phyloP scores from a whole-genome alignment of 148 eudicot genomes.

The Chenopodium album region DNA sequence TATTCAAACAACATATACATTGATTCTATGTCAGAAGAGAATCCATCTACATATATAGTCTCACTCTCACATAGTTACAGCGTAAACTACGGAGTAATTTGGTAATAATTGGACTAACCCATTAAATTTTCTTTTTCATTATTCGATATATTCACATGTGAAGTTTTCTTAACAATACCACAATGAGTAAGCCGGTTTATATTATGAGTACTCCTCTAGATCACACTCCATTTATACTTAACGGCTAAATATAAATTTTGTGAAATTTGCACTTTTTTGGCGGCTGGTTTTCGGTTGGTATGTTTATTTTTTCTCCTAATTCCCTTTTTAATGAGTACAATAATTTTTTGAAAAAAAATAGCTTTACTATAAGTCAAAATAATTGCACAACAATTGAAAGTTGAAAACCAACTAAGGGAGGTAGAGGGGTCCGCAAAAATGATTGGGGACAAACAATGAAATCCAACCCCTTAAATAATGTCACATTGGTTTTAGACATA shows the following conservation, averaged over 20 bases:
- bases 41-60: too few relatives aligned
- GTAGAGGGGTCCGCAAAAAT: constrained; percentile 17
- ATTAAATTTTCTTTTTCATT: too few relatives aligned
- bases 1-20: too few relatives aligned
- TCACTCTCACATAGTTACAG: too few relatives aligned
- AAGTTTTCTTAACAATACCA: too few relatives aligned
- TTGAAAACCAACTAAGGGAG: constrained; percentile 11
- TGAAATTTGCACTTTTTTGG: not conserved
- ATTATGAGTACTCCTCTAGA: not conserved
- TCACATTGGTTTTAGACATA: constrained; percentile 34
- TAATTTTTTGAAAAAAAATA: not conserved
- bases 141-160: too few relatives aligned
- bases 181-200: too few relatives aligned
- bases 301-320: not conserved
- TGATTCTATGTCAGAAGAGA: too few relatives aligned
- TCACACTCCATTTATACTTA: not conserved
- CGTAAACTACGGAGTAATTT: too few relatives aligned
- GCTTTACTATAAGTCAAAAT: constrained; percentile 18
- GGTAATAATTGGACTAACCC: too few relatives aligned
- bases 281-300: constrained; percentile 10
- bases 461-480: constrained; percentile 25
- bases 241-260: not conserved
- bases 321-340: not conserved
- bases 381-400: constrained; percentile 23
- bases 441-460: constrained; percentile 27